Conservation (phyloP, 139 green algal species). For the Microglena sp. region DNA sequence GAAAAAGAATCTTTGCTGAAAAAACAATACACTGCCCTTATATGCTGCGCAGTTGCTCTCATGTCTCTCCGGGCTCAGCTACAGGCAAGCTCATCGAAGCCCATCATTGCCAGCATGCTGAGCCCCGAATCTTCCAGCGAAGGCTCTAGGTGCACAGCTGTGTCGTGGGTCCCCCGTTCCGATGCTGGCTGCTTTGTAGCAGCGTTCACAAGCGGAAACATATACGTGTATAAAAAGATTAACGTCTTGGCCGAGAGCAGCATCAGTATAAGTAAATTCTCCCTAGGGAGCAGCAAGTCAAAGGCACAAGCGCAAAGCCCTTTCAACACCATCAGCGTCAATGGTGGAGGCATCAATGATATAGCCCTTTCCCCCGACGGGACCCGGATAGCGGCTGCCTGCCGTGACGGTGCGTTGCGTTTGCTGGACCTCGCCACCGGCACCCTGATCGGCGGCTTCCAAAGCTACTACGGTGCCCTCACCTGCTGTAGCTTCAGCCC, state of each 20-base stretch:
- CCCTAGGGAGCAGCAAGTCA: slow-evolving; percentile 23
- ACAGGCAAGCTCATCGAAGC: slow-evolving; percentile 20
- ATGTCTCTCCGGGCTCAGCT: slow-evolving; percentile 52
- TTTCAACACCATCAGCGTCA: slow-evolving; percentile 3
- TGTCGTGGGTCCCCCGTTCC: slow-evolving; percentile 47
- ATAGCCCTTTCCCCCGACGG: slow-evolving; percentile 64
- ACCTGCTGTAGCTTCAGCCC: slow-evolving; percentile 78
- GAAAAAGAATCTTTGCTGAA: no score
- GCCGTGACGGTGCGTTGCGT: slow-evolving; percentile 63
- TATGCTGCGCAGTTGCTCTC: slow-evolving; percentile 51
- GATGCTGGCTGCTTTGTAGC: slow-evolving; percentile 40
- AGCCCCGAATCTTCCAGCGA: slow-evolving; percentile 36
- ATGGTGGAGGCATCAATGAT: slow-evolving; percentile 51
- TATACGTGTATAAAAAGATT: slow-evolving; percentile 66
- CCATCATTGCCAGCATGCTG: slow-evolving; percentile 21
- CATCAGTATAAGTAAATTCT: slow-evolving; percentile 44
- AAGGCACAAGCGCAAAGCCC: slow-evolving; percentile 10
- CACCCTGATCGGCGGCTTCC: slow-evolving; percentile 21
- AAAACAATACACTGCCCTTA: no score
- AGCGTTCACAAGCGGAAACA: slow-evolving; percentile 40
- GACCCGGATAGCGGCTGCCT: slow-evolving; percentile 55
- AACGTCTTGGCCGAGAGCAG: slow-evolving; percentile 12
- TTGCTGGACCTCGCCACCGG: slow-evolving; percentile 53
- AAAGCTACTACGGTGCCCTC: slow-evolving; percentile 82
- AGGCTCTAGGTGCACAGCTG: slow-evolving; percentile 20